phyloP scores from a whole-genome alignment of 768 basidiomycete species.

The Suillus occidentalis region DNA sequence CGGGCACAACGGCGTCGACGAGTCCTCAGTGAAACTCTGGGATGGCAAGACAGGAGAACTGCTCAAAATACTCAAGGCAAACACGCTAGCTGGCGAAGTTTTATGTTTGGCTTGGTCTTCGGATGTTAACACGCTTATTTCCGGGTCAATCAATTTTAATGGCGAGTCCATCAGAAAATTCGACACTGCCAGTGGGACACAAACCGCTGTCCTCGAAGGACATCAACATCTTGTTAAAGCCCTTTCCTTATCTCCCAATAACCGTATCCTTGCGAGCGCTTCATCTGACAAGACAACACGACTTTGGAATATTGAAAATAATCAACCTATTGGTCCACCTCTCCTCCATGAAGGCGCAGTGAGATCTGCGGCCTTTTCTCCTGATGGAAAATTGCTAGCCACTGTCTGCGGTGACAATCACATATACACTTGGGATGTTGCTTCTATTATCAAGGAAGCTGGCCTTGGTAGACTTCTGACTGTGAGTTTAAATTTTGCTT shows the following conservation, averaged over 20 bases:
- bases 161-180: neutral
- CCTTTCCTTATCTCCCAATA: neutral
- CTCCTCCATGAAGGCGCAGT: neutral
- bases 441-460: neutral
- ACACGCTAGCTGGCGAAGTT: neutral
- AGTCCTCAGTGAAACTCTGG: neutral
- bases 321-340: neutral
- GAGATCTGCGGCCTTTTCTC: neutral
- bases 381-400: neutral
- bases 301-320: neutral
- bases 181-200: neutral
- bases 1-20: neutral
- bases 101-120: neutral
- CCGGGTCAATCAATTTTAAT: neutral
- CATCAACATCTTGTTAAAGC: neutral
- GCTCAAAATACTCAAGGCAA: neutral
- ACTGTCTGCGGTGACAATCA: neutral
- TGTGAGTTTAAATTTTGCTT: neutral
- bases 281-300: neutral
- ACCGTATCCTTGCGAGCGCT: neutral
- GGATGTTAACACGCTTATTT: neutral
- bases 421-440: conserved; percentile 1
- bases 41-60: neutral
- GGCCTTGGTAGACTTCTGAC: neutral
- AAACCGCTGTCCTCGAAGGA: neutral